Evolutionary conservation across 2,329 filamentous ascomycete genomes (phyloP), one percentile per base, ranked within the genome.

Genomic region (Clarireedia hainanense): DNA sequence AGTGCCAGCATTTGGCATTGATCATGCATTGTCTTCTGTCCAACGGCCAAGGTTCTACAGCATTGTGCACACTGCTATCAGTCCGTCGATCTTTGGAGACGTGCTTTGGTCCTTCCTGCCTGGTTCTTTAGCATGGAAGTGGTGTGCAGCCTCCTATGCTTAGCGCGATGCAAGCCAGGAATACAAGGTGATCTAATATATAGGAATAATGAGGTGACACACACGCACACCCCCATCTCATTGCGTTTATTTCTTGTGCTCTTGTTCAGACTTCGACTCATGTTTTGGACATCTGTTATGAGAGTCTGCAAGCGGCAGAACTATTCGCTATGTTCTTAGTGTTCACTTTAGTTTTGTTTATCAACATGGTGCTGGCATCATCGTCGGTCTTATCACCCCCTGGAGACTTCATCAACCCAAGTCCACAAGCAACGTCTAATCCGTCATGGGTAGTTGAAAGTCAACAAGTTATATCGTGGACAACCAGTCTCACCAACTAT

Each of bases 401-500:
- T 20, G 52, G 37, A 34, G 27, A 36, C 9, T 55, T 55, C n/a
- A 34, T 26, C 15, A 50, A 37, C 50, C 52, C 52, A 17, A 42
- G 52, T 45, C 34, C 26, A 36, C 26, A 36, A 6, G 26, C 37
- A 24, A 50, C 46, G 40, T 27, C 40, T 20, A 46, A 50, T 26
- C 53, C 53, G 14, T 9, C 39, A 7, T 56, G 53, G 53, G 34
- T 23, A 9, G 34, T 39, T n/a, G 53, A 40, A 14, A 47, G 27
- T 14, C 47, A 56, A 4, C 53, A 56, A 47, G 39, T 23, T 10
- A 27, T 56, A 47, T 45, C 53, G 23, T 56, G 53, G 53, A 34
- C 43, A 52, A 56, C 53, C 6, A 56, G 34, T 15, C 24, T 52
- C 23, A 34, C 2, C 6, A 56, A 56, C 24, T 56, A 56, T 23